Evolutionary conservation across 2,329 filamentous ascomycete genomes (phyloP), one percentile per base, ranked within the genome.

Genomic region (Trichophaea hybrida): DNA sequence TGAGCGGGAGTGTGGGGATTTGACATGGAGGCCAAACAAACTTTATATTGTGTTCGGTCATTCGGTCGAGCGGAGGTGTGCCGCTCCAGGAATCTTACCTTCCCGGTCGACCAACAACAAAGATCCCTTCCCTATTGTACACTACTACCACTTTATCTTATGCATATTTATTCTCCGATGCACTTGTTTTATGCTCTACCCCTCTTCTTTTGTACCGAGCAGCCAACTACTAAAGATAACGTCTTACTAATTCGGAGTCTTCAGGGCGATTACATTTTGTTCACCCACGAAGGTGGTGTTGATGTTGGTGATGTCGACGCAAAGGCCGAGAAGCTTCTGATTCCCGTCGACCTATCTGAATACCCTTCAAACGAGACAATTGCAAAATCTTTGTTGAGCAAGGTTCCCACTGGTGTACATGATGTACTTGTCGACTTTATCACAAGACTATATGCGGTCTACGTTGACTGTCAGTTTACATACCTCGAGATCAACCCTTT

Each of bases 401-500:
- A 98, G 75, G 89, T 98, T 51, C 93, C 93, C 70, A 78, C 88
- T 77, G 91, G 91, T 73, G 80, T 98, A 56, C 93, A 98, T 82
- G 96, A 95, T 72, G 93, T 98, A 71, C 83, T 98, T 62, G 87
- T 98, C 65, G 93, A 98, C 81, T 98, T 98, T 81, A 98, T 98
- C 78, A 88, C 88, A 71, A 85, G 93, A 70, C 81, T 98, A 68
- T 98, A 98, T 74, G 93, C 91, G 70, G 93, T 98, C 77, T 98
- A 97, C 72, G 93, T 97, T 67, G 93, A 98, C 80, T 94, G 88
- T 83, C 93, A 98, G 77, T 98, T 98, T 82, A 97, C 93, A 72
- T 98, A 98, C 79, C 88, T 98, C 69, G 93, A 98, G 77, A 98
- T 98, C 80, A 98, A 98, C 83, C 93, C 93, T 69, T 79, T 98